These are phyloP conservation scores for Nematocida parisii DNA, from an alignment of 371 early-diverging fungal genomes.

Conservation along the genomic window DNA sequence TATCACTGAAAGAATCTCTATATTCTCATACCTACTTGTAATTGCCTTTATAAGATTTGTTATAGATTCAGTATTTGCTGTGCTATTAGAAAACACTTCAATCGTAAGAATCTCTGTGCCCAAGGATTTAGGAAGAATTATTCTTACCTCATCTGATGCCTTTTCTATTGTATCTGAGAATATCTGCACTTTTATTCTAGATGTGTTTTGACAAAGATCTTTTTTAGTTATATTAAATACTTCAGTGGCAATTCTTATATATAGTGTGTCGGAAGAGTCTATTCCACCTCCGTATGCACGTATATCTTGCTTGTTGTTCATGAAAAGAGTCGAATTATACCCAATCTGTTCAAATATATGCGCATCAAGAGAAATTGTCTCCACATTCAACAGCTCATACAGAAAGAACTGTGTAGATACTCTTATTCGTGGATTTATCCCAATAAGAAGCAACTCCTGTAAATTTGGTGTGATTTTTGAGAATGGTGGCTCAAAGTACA, in stretches of 20 bases:
- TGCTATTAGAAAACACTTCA: neutral
- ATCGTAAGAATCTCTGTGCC: neutral
- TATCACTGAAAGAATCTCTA: neutral
- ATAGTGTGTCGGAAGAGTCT: neutral
- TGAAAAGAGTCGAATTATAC: neutral
- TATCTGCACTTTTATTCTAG: neutral
- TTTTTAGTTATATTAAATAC: neutral
- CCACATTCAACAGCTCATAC: neutral
- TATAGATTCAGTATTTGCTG: neutral
- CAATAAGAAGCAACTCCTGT: neutral
- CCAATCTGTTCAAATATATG: slow-evolving; percentile 5
- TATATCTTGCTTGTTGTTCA: neutral
- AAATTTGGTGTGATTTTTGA: neutral
- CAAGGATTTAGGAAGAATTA: neutral
- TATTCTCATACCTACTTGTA: neutral
- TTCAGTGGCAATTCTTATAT: neutral
- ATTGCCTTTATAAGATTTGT: neutral
- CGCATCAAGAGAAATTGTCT: neutral
- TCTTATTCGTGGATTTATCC: slow-evolving; percentile 6
- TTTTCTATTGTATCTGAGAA: neutral
- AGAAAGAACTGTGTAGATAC: slow-evolving; percentile 1
- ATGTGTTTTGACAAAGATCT: neutral
- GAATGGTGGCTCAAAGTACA: neutral
- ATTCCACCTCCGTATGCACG: neutral
- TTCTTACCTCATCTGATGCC: neutral